These are phyloP conservation scores for Combretum micranthum DNA, from an alignment of 345 rosid genomes.

Conservation along the genomic window DNA sequence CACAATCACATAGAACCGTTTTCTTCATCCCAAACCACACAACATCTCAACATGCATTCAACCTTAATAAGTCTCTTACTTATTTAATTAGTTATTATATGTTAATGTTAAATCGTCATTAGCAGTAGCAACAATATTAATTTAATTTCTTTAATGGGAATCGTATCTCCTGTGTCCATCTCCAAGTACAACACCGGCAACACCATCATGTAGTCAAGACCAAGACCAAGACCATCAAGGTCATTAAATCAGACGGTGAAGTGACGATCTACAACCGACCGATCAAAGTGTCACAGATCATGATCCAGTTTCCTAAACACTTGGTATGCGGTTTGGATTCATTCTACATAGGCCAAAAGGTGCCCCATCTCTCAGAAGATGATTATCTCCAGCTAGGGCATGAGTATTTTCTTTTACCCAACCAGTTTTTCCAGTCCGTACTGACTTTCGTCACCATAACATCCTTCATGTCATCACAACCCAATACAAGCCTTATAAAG, in stretches of 20 bases:
- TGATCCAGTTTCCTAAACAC: slow-evolving; percentile 53
- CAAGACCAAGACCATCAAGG: slow-evolving; percentile 30
- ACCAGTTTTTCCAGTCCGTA: slow-evolving; percentile 43
- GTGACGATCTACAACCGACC: slow-evolving; percentile 49
- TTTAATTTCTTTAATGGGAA: slow-evolving; percentile 16
- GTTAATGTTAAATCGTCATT: too few species aligned
- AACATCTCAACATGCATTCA: too few species aligned
- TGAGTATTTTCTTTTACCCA: slow-evolving; percentile 60
- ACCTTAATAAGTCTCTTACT: too few species aligned
- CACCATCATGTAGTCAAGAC: too few species aligned
- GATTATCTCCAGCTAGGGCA: slow-evolving; percentile 59
- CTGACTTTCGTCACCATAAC: slow-evolving; percentile 55
- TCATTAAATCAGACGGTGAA: slow-evolving; percentile 54
- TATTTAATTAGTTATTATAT: too few species aligned
- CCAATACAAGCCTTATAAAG: slow-evolving; percentile 18
- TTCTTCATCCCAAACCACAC: too few species aligned
- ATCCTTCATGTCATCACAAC: slow-evolving; percentile 24
- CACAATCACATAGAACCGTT: too few species aligned
- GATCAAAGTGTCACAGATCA: slow-evolving; percentile 37
- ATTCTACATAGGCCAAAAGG: slow-evolving; percentile 65
- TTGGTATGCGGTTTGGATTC: slow-evolving; percentile 54
- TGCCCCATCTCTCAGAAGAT: slow-evolving; percentile 42
- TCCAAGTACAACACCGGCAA: slow-evolving; percentile 16
- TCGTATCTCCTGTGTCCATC: slow-evolving; percentile 23
- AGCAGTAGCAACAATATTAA: too few species aligned